Percentiles rank a stretch among this genome's conserved stretches.
These are phyloP conservation scores for Epichloe bromicola DNA, from an alignment of 2,329 filamentous ascomycete genomes.

Conservation along the genomic window DNA sequence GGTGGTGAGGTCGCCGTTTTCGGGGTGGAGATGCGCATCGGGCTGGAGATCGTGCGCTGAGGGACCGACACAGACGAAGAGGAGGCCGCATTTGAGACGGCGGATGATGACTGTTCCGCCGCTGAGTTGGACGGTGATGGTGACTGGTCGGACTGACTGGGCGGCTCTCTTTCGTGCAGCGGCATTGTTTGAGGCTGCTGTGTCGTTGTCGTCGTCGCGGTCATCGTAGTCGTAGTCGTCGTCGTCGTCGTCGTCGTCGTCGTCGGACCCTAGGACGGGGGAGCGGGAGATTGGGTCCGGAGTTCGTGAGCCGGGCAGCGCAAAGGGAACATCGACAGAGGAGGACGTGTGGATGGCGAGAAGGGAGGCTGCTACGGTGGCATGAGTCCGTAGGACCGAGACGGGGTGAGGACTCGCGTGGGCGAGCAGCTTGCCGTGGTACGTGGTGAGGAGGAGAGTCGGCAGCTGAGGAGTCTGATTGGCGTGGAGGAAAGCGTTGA, in stretches of 20 bases:
- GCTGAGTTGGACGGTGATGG: conserved; percentile 45
- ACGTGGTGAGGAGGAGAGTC: conserved; percentile 46
- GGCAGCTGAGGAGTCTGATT: conserved; percentile 45
- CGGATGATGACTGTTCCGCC: conserved; percentile 47
- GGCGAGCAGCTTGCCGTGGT: conserved; percentile 49
- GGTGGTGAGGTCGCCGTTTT: conserved; percentile 23
- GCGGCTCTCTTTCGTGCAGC: conserved; percentile 2
- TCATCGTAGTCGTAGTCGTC: conserved; percentile 15
- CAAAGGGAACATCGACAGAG: conserved; percentile 27
- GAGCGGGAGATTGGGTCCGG: conserved; percentile 14
- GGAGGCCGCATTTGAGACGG: conserved; percentile 42
- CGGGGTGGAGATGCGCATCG: conserved; percentile 10
- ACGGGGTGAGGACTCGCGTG: conserved; percentile 45
- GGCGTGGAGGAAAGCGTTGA: conserved; percentile 46
- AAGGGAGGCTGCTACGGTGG: conserved; percentile 49
- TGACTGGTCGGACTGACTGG: conserved; percentile 22
- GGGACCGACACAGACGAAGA: conserved; percentile 48
- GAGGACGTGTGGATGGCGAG: conserved; percentile 43
- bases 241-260: too few species aligned
- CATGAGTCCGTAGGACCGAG: conserved; percentile 45
- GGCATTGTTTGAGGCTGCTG: conserved; percentile 1
- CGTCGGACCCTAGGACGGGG: conserved; percentile 10
- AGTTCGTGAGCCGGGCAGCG: conserved; percentile 25
- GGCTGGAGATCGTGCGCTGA: conserved; percentile 16
- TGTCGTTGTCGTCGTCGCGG: background rate